Conservation (phyloP, 768 basidiomycete genomes). For the Collybiopsis confluens region DNA sequence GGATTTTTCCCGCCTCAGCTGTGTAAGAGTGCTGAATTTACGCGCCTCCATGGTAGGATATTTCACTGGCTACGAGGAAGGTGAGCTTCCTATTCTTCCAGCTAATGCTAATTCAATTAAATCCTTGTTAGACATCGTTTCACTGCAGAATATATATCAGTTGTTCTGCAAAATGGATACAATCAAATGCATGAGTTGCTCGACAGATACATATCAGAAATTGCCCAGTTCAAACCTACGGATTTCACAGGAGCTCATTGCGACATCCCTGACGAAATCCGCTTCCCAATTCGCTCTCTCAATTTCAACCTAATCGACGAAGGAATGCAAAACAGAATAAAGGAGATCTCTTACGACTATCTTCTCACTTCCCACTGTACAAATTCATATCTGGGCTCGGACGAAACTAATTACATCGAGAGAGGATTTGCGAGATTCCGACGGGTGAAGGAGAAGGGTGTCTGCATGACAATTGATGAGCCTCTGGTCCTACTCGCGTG, state of each 20-base stretch:
- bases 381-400: background rate
- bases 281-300: background rate
- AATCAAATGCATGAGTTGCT: background rate
- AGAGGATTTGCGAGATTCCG: background rate
- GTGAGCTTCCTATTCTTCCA: too few relatives aligned
- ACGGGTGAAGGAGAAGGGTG: too few relatives aligned
- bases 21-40: background rate
- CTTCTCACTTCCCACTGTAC: background rate
- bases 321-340: background rate
- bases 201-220: background rate
- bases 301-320: background rate
- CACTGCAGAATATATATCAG: background rate
- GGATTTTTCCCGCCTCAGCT: background rate
- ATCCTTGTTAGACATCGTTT: background rate
- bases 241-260: background rate
- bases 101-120: too few relatives aligned
- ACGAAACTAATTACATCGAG: background rate
- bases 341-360: background rate
- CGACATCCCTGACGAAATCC: background rate
- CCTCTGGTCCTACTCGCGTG: background rate
- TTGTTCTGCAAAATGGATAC: background rate
- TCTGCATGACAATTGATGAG: background rate
- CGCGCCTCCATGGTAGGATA: background rate
- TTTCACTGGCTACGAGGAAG: background rate
- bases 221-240: background rate